phyloP scores from a whole-genome alignment of 345 rosid genomes.

The Laguncularia racemosa region DNA sequence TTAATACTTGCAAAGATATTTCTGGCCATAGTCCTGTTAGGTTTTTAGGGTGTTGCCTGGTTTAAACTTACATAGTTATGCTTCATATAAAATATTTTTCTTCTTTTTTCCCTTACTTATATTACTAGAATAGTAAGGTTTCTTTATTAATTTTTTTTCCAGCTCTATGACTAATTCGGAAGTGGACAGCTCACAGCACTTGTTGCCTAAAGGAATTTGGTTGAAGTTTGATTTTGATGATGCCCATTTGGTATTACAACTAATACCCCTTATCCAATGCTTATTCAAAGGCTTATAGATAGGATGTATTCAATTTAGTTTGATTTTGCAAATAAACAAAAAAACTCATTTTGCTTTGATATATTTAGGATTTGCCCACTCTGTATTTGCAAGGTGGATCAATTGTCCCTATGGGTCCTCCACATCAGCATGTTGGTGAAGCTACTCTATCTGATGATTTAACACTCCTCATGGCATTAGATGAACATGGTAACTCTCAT shows the following conservation, averaged over 20 bases:
- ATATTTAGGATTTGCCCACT: slow-evolving; percentile 66
- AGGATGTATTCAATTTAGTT: background rate
- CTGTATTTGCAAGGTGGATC: slow-evolving; percentile 88
- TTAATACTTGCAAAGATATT: too few species aligned
- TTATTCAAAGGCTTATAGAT: too few species aligned
- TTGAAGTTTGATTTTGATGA: slow-evolving; percentile 72
- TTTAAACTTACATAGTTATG: too few species aligned
- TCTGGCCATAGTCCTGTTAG: too few species aligned
- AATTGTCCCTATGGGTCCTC: slow-evolving; percentile 60
- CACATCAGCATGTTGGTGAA: slow-evolving; percentile 67
- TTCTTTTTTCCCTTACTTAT: slow-evolving; percentile 4
- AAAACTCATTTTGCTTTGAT: background rate
- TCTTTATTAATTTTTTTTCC: slow-evolving; percentile 9
- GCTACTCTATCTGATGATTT: slow-evolving; percentile 58
- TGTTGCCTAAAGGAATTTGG: slow-evolving; percentile 77
- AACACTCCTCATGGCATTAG: slow-evolving; percentile 67
- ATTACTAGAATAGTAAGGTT: background rate
- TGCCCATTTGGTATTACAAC: slow-evolving; percentile 61
- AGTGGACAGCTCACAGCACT: slow-evolving; percentile 32
- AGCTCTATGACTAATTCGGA: slow-evolving; percentile 49
- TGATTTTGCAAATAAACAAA: too few species aligned
- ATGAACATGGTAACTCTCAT: slow-evolving; percentile 59
- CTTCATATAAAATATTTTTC: background rate
- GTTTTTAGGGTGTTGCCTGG: too few species aligned
- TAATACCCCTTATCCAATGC: too few species aligned